Evolutionary conservation across 139 green algal genomes (phyloP), one percentile per base, ranked within the genome.

Genomic region (Picochlorum sp.): DNA sequence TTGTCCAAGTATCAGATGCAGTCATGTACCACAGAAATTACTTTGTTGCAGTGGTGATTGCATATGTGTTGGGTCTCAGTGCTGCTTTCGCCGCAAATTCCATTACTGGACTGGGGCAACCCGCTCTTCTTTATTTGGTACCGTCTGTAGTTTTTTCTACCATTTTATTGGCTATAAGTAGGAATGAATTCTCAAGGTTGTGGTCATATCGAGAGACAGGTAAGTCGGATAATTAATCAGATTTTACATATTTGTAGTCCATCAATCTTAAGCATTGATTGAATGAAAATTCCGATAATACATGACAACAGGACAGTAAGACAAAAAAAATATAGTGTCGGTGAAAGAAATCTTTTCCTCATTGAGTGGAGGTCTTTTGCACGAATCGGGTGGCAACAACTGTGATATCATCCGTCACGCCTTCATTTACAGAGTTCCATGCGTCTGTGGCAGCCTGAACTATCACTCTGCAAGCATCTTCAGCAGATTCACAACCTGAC

Each of bases 361-460:
- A 41, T 41, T 41, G 12, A 12, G 35, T 41, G 35, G 35, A n/a
- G n/a, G n/a, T n/a, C n/a, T n/a, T n/a, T n/a, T n/a, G n/a, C 44
- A 53, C 12, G 10, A 47, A 55, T 52, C 68, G 68, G 8, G 45
- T 50, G 1, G 29, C 59, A 14, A 68, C 52, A 16, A 68, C 86
- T 14, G 83, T 95, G 64, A 93, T 93, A 74, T 95, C 87, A 55
- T 95, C 87, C 25, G 89, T 77, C 3, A 91, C 85, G 7, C 79
- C 84, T 22, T 89, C 79, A 59, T 94, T 82, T 69, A 93, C 82
- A 7, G 63, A 59, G 41, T 88, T 56, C 87, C 87, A 95, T 8
- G 76, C 67, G 53, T 81, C 63, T 52, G 80, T 78, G 0, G 85
- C 82, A 63, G 81, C 77, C 41, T 88, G 79, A 3, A 95, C 81